Conservation (phyloP, 1,284 basidiomycete species). For the Ganoderma multipileum region DNA sequence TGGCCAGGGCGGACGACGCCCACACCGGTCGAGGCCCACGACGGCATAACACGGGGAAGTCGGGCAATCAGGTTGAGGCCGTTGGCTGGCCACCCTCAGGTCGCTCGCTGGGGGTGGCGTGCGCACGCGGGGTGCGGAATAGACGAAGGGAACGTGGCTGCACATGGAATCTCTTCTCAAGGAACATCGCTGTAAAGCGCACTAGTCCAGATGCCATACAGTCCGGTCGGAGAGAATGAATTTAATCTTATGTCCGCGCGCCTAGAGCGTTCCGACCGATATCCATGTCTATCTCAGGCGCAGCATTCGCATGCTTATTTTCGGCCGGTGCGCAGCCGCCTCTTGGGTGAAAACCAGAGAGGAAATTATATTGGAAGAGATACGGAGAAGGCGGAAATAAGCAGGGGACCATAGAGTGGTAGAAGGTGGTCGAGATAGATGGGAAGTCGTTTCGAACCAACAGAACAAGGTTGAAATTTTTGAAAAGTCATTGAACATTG, state of each 20-base stretch:
- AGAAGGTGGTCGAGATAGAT: neutral
- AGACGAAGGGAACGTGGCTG: neutral
- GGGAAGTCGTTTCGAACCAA: neutral
- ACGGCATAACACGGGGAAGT: neutral
- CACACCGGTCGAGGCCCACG: neutral
- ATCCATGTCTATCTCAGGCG: slow-evolving; percentile 17
- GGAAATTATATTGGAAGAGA: neutral
- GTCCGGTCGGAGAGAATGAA: slow-evolving; percentile 21
- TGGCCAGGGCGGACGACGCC: slow-evolving; percentile 17
- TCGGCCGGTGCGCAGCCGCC: slow-evolving; percentile 15
- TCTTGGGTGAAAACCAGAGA: neutral
- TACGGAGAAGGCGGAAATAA: neutral
- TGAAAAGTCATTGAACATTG: neutral
- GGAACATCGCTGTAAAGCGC: neutral
- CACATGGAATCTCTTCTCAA: neutral
- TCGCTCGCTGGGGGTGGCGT: slow-evolving; percentile 12
- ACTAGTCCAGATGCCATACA: slow-evolving; percentile 16
- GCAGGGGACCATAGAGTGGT: neutral
- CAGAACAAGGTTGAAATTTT: neutral
- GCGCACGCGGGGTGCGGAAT: neutral
- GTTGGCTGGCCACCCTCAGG: slow-evolving; percentile 4
- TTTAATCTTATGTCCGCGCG: slow-evolving; percentile 19
- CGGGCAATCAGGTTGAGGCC: neutral
- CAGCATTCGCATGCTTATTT: slow-evolving; percentile 27
- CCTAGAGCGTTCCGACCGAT: slow-evolving; percentile 18